Evolutionary conservation across 768 basidiomycete genomes (phyloP).

Genomic region (Lactifluus pinguis): DNA sequence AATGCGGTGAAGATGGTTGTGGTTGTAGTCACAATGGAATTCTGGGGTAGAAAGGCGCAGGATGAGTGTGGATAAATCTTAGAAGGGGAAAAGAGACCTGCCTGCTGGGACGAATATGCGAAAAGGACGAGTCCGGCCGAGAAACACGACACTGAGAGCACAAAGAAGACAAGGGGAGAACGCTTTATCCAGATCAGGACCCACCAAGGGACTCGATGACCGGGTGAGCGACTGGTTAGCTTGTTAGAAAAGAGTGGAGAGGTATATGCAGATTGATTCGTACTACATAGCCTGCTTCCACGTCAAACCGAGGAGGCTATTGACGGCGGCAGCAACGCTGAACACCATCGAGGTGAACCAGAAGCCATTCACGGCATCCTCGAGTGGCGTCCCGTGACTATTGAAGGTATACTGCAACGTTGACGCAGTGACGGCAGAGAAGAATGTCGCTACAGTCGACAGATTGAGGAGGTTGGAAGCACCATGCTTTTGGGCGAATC

Average conservation of each 20-base stretch:
- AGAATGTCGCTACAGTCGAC: constrained; percentile 71
- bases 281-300: constrained; percentile 84
- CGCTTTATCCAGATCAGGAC: constrained; percentile 82
- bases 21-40: constrained; percentile 51
- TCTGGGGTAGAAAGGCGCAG: constrained; percentile 28
- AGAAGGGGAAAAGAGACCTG: constrained; percentile 23
- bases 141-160: constrained; percentile 77
- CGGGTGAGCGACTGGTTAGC: constrained; percentile 52
- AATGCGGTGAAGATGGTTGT: constrained; percentile 71
- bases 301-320: constrained; percentile 64
- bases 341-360: constrained; percentile 74
- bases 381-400: constrained; percentile 29
- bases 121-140: constrained; percentile 71
- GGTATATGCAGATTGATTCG: constrained; percentile 24
- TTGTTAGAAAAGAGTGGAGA: constrained; percentile 4
- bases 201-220: constrained; percentile 75
- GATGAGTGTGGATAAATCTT: neutral
- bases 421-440: constrained; percentile 66
- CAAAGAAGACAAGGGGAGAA: constrained; percentile 74
- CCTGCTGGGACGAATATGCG: constrained; percentile 65
- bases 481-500: constrained; percentile 66
- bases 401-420: constrained; percentile 61
- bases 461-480: constrained; percentile 62
- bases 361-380: constrained; percentile 56
- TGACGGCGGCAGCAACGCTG: constrained; percentile 69